Percentiles rank a stretch among this genome's conserved stretches.
Evolutionary conservation across 306 rosid genomes (phyloP).

Genomic region (Glycyrrhiza uralensis): DNA sequence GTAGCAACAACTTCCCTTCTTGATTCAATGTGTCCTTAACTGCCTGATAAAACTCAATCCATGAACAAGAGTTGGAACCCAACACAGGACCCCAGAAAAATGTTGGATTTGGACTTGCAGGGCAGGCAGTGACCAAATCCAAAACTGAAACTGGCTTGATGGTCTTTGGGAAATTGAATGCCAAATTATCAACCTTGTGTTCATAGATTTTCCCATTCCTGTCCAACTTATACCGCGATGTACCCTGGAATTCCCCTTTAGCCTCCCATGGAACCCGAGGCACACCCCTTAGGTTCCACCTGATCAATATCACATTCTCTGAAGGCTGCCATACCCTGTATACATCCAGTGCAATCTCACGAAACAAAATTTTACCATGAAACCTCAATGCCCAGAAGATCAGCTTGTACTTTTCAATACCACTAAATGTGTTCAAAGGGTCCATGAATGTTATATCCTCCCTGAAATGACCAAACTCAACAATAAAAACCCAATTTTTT

Average conservation of each 20-base stretch:
- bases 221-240: conserved; percentile 82
- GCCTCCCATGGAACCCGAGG: conserved; percentile 97
- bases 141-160: conserved; percentile 74
- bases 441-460: conserved; percentile 80
- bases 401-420: conserved; percentile 84
- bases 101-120: conserved; percentile 89
- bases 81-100: conserved; percentile 60
- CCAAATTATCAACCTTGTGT: conserved; percentile 87
- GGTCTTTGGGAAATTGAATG: conserved; percentile 73
- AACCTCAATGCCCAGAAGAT: conserved; percentile 95
- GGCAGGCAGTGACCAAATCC: conserved; percentile 82
- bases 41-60: conserved; percentile 76
- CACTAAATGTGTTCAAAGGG: conserved; percentile 84
- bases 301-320: conserved; percentile 77
- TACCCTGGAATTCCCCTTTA: conserved; percentile 87
- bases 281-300: conserved; percentile 90
- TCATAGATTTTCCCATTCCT: conserved; percentile 88
- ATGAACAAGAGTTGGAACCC: conserved; percentile 62
- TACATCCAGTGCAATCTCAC: conserved; percentile 76
- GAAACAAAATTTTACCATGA: conserved; percentile 78
- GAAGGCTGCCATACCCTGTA: conserved; percentile 94
- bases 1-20: conserved; percentile 51
- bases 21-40: conserved; percentile 64
- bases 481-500: not conserved
- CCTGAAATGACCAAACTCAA: conserved; percentile 52